Evolutionary conservation across 495 filamentous ascomycete species (phyloP).

Genomic region (Daldinia bambusicola): DNA sequence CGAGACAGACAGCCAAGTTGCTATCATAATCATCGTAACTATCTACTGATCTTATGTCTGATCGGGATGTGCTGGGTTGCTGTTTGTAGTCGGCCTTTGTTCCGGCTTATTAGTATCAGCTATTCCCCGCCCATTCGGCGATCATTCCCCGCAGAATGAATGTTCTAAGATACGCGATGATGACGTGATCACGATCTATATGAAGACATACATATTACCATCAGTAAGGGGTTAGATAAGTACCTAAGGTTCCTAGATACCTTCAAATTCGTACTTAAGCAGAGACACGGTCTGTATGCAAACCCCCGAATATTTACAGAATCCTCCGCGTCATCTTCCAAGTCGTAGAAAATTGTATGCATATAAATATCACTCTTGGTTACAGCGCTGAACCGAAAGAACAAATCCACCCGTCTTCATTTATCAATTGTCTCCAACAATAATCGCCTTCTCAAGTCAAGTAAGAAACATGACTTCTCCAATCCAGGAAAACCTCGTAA

Average conservation of each 20-base stretch:
- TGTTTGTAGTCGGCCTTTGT: conserved; percentile 32
- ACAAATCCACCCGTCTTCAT: neutral
- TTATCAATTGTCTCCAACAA: neutral
- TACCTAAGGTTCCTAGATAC: neutral
- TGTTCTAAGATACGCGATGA: conserved; percentile 4
- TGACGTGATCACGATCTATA: conserved; percentile 39
- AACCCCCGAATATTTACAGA: neutral
- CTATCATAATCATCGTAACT: neutral
- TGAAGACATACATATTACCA: conserved; percentile 27
- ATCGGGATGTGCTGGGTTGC: conserved; percentile 5
- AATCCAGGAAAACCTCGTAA: conserved; percentile 64
- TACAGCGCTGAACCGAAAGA: no score
- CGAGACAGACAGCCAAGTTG: neutral
- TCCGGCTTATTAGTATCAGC: conserved; percentile 18
- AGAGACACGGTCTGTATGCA: neutral
- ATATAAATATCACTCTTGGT: neutral
- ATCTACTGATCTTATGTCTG: neutral
- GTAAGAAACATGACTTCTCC: conserved; percentile 44
- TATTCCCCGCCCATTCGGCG: conserved; percentile 27
- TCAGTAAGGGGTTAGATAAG: conserved; percentile 4
- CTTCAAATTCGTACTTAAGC: neutral
- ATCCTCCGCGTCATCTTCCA: neutral
- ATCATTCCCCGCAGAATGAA: conserved; percentile 37
- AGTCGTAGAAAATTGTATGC: neutral
- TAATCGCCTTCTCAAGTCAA: neutral